phyloP scores from a whole-genome alignment of 345 rosid genomes.

The Physaria fendleri region DNA sequence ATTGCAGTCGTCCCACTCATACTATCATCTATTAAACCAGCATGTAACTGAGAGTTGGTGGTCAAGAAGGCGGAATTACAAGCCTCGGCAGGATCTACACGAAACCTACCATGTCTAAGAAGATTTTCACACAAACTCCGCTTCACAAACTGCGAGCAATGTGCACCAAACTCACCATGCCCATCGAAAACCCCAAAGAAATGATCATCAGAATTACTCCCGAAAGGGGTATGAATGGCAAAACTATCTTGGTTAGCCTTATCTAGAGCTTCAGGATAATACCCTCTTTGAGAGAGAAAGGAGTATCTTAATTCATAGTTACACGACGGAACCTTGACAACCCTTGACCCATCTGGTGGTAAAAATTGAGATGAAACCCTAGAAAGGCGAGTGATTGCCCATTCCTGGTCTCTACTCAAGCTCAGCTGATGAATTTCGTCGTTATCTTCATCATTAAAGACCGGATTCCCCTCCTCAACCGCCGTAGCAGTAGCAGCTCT shows the following conservation, averaged over 20 bases:
- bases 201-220: constrained; percentile 54
- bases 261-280: constrained; percentile 90
- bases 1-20: constrained; percentile 98
- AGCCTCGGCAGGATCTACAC: constrained; percentile 67
- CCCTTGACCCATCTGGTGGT: constrained; percentile 79
- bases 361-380: constrained; percentile 94
- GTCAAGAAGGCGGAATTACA: constrained; percentile 56
- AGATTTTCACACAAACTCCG: constrained; percentile 76
- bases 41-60: constrained; percentile 73
- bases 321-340: constrained; percentile 51
- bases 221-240: constrained; percentile 88
- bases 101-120: constrained; percentile 53
- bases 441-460: constrained; percentile 40
- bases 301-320: constrained; percentile 69
- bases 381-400: constrained; percentile 70
- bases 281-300: constrained; percentile 83
- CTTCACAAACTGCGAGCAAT: constrained; percentile 88
- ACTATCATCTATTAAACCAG: constrained; percentile 68
- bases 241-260: constrained; percentile 98
- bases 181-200: constrained; percentile 99
- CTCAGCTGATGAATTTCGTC: constrained; percentile 48
- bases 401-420: constrained; percentile 43
- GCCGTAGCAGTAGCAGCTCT: not conserved
- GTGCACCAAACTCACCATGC: constrained; percentile 89
- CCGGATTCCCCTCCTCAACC: constrained; percentile 38